phyloP scores from a whole-genome alignment of 306 rosid genomes.

The Casuarina cunninghamiana region DNA sequence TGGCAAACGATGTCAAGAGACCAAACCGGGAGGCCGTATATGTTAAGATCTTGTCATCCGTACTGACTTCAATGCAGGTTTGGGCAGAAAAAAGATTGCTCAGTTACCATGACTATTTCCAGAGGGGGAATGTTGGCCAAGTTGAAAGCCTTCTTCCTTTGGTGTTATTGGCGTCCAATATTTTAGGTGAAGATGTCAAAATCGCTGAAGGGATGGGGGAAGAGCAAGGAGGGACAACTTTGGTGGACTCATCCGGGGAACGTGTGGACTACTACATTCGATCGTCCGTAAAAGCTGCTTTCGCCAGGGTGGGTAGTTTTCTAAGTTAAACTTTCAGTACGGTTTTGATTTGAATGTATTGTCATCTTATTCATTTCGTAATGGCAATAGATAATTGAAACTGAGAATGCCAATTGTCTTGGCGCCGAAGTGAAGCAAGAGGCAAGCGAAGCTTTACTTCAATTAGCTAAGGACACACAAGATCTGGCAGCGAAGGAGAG shows the following conservation, averaged over 20 bases:
- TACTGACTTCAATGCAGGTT: slow-evolving; percentile 58
- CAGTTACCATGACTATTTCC: slow-evolving; percentile 72
- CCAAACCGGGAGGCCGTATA: slow-evolving; percentile 56
- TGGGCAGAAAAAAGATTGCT: slow-evolving; percentile 84
- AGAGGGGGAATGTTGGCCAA: slow-evolving; percentile 61
- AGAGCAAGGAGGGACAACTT: slow-evolving; percentile 44
- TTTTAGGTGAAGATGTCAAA: slow-evolving; percentile 70
- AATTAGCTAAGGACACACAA: slow-evolving; percentile 80
- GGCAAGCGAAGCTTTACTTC: slow-evolving; percentile 46
- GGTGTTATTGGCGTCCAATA: slow-evolving; percentile 61
- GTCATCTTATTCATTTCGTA: background rate
- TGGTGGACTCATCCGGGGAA: slow-evolving; percentile 64
- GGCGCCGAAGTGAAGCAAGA: slow-evolving; percentile 46
- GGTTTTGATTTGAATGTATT: background rate
- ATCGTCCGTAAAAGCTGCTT: slow-evolving; percentile 59
- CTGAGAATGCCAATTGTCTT: slow-evolving; percentile 34
- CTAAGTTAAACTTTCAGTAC: background rate
- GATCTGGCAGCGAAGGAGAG: slow-evolving; percentile 74
- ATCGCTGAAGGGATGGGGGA: slow-evolving; percentile 51
- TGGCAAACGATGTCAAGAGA: slow-evolving; percentile 70
- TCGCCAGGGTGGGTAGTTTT: slow-evolving; percentile 56
- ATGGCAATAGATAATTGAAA: slow-evolving; percentile 51
- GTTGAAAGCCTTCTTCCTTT: slow-evolving; percentile 78
- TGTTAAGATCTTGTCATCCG: slow-evolving; percentile 59
- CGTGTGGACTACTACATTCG: slow-evolving; percentile 70